Percentiles rank a stretch among this genome's conserved stretches.
These are phyloP conservation scores for Heritiera fomes DNA, from an alignment of 345 rosid species.

Conservation along the genomic window DNA sequence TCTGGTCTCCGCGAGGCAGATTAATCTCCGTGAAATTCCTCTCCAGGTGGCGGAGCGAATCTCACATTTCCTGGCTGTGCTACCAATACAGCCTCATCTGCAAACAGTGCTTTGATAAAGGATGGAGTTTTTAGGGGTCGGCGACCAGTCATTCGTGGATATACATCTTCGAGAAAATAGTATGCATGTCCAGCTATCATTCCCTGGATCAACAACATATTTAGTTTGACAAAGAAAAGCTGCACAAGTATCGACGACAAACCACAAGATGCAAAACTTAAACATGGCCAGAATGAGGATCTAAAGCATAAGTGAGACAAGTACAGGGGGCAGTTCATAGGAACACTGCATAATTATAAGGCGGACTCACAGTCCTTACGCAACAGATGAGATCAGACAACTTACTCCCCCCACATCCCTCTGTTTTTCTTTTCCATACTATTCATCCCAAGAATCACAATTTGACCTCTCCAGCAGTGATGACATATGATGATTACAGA, in stretches of 20 bases:
- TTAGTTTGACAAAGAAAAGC: neutral
- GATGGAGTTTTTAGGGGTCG: constrained; percentile 80
- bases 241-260: neutral
- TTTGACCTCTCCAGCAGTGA: neutral
- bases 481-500: neutral
- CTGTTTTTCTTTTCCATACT: neutral
- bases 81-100: constrained; percentile 80
- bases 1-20: constrained; percentile 1
- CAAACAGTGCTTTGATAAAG: constrained; percentile 73
- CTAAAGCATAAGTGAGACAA: constrained; percentile 16
- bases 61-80: constrained; percentile 76
- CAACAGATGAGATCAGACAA: neutral
- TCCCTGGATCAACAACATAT: constrained; percentile 56
- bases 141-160: constrained; percentile 83
- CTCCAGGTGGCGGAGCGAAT: constrained; percentile 73
- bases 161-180: constrained; percentile 92
- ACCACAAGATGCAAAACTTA: neutral
- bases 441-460: neutral
- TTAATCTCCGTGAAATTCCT: constrained; percentile 71
- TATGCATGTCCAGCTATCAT: constrained; percentile 99
- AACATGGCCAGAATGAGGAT: neutral
- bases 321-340: neutral
- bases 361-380: neutral
- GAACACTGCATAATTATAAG: neutral
- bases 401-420: neutral